Percentiles rank a stretch among this genome's conserved stretches.
Conservation (phyloP, 2,329 filamentous ascomycete genomes). For the Zymoseptoria crescenta region DNA sequence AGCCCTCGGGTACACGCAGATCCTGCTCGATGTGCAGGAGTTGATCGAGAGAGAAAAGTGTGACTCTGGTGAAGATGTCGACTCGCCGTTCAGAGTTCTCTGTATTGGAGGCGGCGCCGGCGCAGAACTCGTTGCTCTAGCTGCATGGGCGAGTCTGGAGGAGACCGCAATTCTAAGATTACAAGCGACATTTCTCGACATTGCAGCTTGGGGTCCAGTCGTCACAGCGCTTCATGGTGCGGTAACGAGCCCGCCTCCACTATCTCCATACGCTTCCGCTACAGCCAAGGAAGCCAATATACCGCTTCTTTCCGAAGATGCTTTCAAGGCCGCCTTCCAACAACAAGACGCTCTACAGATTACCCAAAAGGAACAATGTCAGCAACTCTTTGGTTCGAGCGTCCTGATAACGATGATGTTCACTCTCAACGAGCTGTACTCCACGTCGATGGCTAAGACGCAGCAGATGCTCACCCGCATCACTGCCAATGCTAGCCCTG, state of each 20-base stretch:
- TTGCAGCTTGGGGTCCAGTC: conserved; percentile 67
- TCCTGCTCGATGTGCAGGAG: conserved; percentile 39
- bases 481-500: conserved; percentile 49
- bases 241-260: conserved; percentile 45
- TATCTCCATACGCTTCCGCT: conserved; percentile 43
- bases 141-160: conserved; percentile 37
- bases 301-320: conserved; percentile 28
- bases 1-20: conserved; percentile 70
- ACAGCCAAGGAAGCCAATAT: conserved; percentile 36
- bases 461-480: conserved; percentile 68
- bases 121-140: conserved; percentile 59
- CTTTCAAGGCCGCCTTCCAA: conserved; percentile 36
- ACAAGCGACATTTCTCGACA: conserved; percentile 64
- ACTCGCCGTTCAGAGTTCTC: conserved; percentile 34
- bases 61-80: not conserved
- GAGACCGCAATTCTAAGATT: conserved; percentile 12
- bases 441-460: conserved; percentile 63
- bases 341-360: conserved; percentile 46
- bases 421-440: conserved; percentile 92
- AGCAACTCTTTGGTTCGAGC: conserved; percentile 23
- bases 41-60: not conserved
- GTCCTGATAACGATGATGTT: conserved; percentile 75
- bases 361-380: conserved; percentile 30
- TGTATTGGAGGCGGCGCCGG: conserved; percentile 60
- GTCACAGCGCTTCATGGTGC: conserved; percentile 50